A percentile compares a stretch with the other conserved stretches of the same genome.
phyloP scores from a whole-genome alignment of 1,284 basidiomycete species.

The Rhodotorula sp. region DNA sequence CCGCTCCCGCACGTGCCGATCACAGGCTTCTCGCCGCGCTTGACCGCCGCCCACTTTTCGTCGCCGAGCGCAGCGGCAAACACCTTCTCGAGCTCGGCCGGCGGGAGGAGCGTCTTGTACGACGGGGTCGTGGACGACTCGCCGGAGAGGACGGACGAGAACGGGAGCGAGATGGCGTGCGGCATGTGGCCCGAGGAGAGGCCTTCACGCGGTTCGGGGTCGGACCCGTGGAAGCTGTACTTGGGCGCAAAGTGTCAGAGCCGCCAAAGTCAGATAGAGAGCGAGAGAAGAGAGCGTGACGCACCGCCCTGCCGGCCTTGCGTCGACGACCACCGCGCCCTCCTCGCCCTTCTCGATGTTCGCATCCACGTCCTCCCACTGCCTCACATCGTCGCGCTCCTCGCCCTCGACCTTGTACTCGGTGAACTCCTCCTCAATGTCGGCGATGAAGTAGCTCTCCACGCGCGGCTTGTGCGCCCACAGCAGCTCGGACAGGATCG shows the following conservation, averaged over 20 bases:
- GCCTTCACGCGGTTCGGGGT: constrained; percentile 85
- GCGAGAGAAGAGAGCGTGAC: constrained; percentile 40
- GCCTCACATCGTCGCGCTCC: constrained; percentile 37
- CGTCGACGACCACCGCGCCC: constrained; percentile 80
- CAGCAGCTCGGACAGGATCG: constrained; percentile 29
- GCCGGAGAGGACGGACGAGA: constrained; percentile 70
- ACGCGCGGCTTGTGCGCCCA: constrained; percentile 30
- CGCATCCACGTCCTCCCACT: constrained; percentile 76
- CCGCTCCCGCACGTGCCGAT: constrained; percentile 62
- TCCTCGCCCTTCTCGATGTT: constrained; percentile 61
- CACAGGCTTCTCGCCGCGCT: constrained; percentile 63
- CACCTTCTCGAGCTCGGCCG: constrained; percentile 62
- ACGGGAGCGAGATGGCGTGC: constrained; percentile 79
- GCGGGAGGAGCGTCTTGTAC: constrained; percentile 68
- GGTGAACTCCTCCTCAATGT: constrained; percentile 33
- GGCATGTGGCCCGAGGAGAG: constrained; percentile 93
- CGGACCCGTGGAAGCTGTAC: constrained; percentile 60
- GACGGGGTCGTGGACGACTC: constrained; percentile 49
- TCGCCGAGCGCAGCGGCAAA: constrained; percentile 64
- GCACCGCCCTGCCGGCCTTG: constrained; percentile 74
- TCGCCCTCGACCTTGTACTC: constrained; percentile 34
- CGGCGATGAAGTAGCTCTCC: constrained; percentile 38
- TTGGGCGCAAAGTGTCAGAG: too few species aligned
- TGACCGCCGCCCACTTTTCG: constrained; percentile 58
- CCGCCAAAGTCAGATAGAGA: not conserved